Evolutionary conservation across 768 basidiomycete species (phyloP), one percentile per base, ranked within the genome.

Genomic region (Mycena capillaripes): DNA sequence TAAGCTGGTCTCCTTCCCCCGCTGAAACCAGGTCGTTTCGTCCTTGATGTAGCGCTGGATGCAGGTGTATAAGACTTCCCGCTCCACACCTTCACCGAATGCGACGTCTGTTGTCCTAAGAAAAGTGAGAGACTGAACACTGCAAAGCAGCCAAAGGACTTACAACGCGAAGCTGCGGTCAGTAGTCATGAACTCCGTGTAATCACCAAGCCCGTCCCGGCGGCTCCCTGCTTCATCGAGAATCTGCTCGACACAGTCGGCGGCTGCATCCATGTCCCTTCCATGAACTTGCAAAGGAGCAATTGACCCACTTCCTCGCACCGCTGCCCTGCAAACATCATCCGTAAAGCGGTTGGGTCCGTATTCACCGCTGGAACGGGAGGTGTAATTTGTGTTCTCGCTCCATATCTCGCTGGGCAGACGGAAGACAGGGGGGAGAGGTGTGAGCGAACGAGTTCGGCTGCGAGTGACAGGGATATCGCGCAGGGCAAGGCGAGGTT

Each of bases 381-480:
- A 34, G 52, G 0, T n/a, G 36, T 29, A 57, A 12, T 0, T 5
- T 2, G 52, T 7, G 21, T 66, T 57, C 16, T 34, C 27, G 14
- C 30, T 40, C 64, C 55, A 56, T 0, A 57, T n/a, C n/a, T n/a
- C n/a, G n/a, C n/a, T 66, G 2, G 64, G 64, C 34, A 66, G 53
- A 5, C 21, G 6, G 53, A 44, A 46, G 34, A 30, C 8, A 9
- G 7, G 19, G 10, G 29, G 10, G 5, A 14, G 25, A 0, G 64
- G 64, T 1, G 40, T 19, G 2, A 46, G 16, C 8, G 55, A 23
- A 0, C 38, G 38, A 23, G 64, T 52, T 9, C 9, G 52, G 52
- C 34, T 27, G 52, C 50, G 25, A 44, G n/a, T 19, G 40, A 19
- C 9, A 4, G 40, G 12, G 12, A 42, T 7, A 19, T 42, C 40